Evolutionary conservation across 257 asterid genomes (phyloP), one percentile per base, ranked within the genome.

Genomic region (Jasminum sambac): DNA sequence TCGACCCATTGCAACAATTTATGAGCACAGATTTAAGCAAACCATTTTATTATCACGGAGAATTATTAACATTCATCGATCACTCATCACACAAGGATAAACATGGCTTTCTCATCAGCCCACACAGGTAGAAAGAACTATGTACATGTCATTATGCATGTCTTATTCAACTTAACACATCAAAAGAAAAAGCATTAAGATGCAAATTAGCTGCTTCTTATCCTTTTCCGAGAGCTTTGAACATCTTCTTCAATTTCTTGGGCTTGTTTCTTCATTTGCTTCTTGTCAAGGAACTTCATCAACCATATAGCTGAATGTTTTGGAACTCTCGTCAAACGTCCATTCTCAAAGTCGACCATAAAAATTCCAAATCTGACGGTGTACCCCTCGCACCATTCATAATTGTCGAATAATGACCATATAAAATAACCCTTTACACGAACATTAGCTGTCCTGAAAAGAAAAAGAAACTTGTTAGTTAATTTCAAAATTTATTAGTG

Each of bases 341-440:
- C 59, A 39, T 83, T 69, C 43, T 57, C 55, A 55, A 37, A 86
- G 43, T 85, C 86, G 4, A 85, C 65, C 19, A 30, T 81, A 37
- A 58, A 63, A 60, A 85, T 52, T 2, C 90, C 90, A 55, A 85
- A 81, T 66, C 86, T 79, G 2, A 73, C 2, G 3, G 68, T 64
- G 72, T 73, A 79, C 5, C 90, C 90, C 0, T 64, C 69, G 7
- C 2, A 24, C 88, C 88, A 79, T 75, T 86, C 90, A 34, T 57
- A 85, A n/a, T 78, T 85, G 72, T 85, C 89, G 36, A 86, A 63
- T 61, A 82, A 82, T 8, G 94, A 50, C 89, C 89, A 87, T 8
- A 72, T 77, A 42, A 87, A 87, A 76, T 78, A 87, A 1, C 91
- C 94, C 68, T 71, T 72, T 1, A 85, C 81, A 19, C 78, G 60